Evolutionary conservation across 148 eudicot species (phyloP).

Genomic region (Vaccinium myrtillus): DNA sequence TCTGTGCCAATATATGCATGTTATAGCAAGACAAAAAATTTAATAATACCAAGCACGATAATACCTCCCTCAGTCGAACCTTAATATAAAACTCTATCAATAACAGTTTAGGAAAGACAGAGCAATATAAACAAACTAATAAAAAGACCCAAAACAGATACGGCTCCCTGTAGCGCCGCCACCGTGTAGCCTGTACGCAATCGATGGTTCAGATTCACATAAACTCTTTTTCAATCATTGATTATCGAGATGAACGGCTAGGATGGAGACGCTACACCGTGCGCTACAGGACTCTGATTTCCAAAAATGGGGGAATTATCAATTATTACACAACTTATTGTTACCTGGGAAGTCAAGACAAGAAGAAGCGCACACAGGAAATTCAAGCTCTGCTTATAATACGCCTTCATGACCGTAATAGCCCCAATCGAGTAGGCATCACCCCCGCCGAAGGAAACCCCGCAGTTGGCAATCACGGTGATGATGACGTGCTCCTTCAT

Average conservation of each 20-base stretch:
- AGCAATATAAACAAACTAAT: neutral
- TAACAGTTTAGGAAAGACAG: neutral
- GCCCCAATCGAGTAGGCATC: slow-evolving; percentile 97
- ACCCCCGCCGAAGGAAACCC: slow-evolving; percentile 82
- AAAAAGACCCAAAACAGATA: neutral
- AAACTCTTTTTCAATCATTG: no score
- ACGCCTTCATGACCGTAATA: slow-evolving; percentile 91
- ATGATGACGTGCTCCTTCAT: slow-evolving; percentile 91
- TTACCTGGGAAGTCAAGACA: slow-evolving; percentile 87
- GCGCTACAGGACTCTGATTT: no score
- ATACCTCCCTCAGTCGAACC: neutral
- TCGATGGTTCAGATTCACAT: no score
- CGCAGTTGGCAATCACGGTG: slow-evolving; percentile 83
- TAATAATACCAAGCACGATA: neutral
- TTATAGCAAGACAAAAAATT: no score
- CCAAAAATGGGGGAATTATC: no score
- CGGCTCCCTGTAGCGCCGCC: no score
- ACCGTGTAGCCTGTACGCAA: no score
- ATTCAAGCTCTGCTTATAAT: slow-evolving; percentile 64
- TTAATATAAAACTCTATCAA: neutral
- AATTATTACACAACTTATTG: neutral
- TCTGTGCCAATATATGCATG: no score
- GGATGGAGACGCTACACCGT: no score
- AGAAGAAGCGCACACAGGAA: slow-evolving; percentile 68
- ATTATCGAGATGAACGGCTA: no score